Conservation (phyloP, 2,329 filamentous ascomycete species). For the Alternaria rosae region DNA sequence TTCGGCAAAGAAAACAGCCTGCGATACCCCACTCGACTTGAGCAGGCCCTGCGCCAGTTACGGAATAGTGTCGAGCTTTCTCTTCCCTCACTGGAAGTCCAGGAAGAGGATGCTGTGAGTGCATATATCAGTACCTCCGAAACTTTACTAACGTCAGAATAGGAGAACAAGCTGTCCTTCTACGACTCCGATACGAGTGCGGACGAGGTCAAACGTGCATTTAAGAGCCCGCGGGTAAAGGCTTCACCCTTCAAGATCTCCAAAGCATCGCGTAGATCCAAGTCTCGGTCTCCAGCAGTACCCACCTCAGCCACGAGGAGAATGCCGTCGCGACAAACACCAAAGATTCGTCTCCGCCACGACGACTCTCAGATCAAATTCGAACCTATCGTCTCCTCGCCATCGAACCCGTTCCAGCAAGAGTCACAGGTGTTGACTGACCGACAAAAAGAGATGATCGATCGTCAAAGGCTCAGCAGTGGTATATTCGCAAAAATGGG, state of each 20-base stretch:
- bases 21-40: slow-evolving; percentile 71
- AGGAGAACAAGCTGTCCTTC: slow-evolving; percentile 34
- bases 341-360: slow-evolving; percentile 69
- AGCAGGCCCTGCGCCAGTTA: slow-evolving; percentile 67
- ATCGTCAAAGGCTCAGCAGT: slow-evolving; percentile 71
- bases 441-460: slow-evolving; percentile 77
- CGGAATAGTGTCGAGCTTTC: slow-evolving; percentile 62
- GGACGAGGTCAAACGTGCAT: slow-evolving; percentile 18
- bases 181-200: slow-evolving; percentile 51
- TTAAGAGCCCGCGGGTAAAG: slow-evolving; percentile 33
- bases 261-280: slow-evolving; percentile 32
- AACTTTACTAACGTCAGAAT: slow-evolving; percentile 44
- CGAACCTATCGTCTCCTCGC: slow-evolving; percentile 69
- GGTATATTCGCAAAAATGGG: slow-evolving; percentile 72
- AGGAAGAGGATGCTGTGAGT: slow-evolving; percentile 50
- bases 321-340: slow-evolving; percentile 38
- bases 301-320: slow-evolving; percentile 29
- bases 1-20: slow-evolving; percentile 68
- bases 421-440: slow-evolving; percentile 82
- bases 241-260: slow-evolving; percentile 38
- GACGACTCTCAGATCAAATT: slow-evolving; percentile 86
- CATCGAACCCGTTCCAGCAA: slow-evolving; percentile 53
- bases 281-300: slow-evolving; percentile 36
- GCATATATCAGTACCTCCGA: slow-evolving; percentile 46
- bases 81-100: slow-evolving; percentile 57